Conservation (phyloP, 352 stramenopile species). For the Blastocystis sp. region DNA sequence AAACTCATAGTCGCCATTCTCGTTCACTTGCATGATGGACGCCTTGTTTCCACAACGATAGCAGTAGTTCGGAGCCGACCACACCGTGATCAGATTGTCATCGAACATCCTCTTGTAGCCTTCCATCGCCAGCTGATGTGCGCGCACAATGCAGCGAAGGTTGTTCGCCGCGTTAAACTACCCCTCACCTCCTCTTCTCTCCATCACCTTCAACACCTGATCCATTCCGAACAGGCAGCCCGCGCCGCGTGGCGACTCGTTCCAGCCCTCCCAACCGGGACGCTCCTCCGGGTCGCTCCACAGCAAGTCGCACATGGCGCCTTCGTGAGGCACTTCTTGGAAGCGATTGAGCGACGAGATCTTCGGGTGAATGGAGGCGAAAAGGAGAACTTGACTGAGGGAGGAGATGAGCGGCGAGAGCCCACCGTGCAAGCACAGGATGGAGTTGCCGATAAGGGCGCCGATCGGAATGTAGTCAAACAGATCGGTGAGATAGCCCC, state of each 20-base stretch:
- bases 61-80: slow-evolving; percentile 88
- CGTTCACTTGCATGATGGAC: slow-evolving; percentile 73
- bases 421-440: slow-evolving; percentile 97
- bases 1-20: slow-evolving; percentile 69
- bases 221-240: slow-evolving; percentile 97
- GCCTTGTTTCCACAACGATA: slow-evolving; percentile 77
- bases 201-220: slow-evolving; percentile 89
- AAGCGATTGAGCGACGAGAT: slow-evolving; percentile 86
- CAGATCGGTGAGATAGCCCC: slow-evolving; percentile 67
- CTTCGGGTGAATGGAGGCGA: slow-evolving; percentile 61
- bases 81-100: slow-evolving; percentile 85
- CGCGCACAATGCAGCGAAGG: slow-evolving; percentile 92
- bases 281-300: slow-evolving; percentile 91
- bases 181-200: slow-evolving; percentile 80
- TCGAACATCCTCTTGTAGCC: slow-evolving; percentile 88
- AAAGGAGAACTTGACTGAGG: slow-evolving; percentile 78
- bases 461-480: slow-evolving; percentile 97
- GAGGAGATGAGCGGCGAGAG: slow-evolving; percentile 82
- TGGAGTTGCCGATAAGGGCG: slow-evolving; percentile 97
- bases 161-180: slow-evolving; percentile 97
- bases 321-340: slow-evolving; percentile 94
- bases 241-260: slow-evolving; percentile 89
- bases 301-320: slow-evolving; percentile 96
- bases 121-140: slow-evolving; percentile 92
- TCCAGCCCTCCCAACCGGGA: slow-evolving; percentile 87